Base-by-base conservation (phyloP, 2,329 filamentous ascomycete species). In the Penicillium sp. region DNA sequence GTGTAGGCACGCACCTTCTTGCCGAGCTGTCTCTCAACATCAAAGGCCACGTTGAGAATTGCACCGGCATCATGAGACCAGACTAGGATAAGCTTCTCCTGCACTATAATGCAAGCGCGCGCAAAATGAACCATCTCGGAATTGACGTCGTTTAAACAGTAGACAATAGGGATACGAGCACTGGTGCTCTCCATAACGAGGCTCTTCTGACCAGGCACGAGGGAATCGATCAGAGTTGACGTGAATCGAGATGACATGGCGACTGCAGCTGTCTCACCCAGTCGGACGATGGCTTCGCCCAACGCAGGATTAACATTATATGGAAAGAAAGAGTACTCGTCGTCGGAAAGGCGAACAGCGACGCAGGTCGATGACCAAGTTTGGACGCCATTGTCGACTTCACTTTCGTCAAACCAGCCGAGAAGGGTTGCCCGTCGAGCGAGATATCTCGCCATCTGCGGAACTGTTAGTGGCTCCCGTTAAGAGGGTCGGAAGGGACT, bases 21-120 rank as follows among this genome's bases (percentile, higher is more conserved):
- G 5, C 50, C 51, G 5, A 56, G 45, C 38, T 56, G 54, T 41
- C 46, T 48, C 50, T 56, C 54, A 14, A 56, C 54, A 43, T 56
- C 54, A 25, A 45, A 48, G 3, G 54, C 54, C 10, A 56, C 51
- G 24, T 56, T 50, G 9, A 56, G 44, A n/a, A 56, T 46, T 5
- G 43, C 45, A 8, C 39, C 42, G 4, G 50, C 40, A 27, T 56
- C 51, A 30, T 56, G 54, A 9, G 43, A 56, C 54, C 54, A 56
- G 31, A 54, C 41, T 8, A 56, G 36, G 5, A 51, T 22, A 5
- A 51, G 20, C 11, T 28, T 35, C 28, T 51, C 48, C 28, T 46
- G 48, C 18, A 51, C 27, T 9, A 51, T 24, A 33, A 51, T 51
- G n/a, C 48, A 51, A 16, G 43, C 43, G 35, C 48, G 25, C 22